phyloP scores from a whole-genome alignment of 2,329 filamentous ascomycete genomes.

The Rhynchosporium agropyri region DNA sequence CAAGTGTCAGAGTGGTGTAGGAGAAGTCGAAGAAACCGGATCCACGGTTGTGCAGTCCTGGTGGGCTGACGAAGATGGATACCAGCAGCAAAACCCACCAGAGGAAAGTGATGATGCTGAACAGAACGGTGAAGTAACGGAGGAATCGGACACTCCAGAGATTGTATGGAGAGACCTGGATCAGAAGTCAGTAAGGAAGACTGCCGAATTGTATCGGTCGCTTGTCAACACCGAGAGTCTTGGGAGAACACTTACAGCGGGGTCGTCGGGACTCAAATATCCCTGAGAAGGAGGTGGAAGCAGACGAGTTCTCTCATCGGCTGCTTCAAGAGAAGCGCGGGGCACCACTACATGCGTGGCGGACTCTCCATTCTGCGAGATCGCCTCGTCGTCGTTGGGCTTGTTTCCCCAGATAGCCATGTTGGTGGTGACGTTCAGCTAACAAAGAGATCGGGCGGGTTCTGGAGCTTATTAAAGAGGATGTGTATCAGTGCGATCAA shows the following conservation, averaged over 20 bases:
- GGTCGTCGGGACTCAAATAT: slow-evolving; percentile 78
- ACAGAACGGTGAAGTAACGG: slow-evolving; percentile 75
- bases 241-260: slow-evolving; percentile 62
- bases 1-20: slow-evolving; percentile 77
- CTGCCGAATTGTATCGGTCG: neutral
- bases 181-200: slow-evolving; percentile 28
- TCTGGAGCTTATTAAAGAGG: neutral
- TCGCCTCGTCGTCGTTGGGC: slow-evolving; percentile 44
- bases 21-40: slow-evolving; percentile 91
- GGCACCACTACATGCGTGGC: slow-evolving; percentile 31
- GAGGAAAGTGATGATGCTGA: slow-evolving; percentile 74
- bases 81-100: slow-evolving; percentile 95
- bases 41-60: slow-evolving; percentile 80
- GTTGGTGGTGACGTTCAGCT: slow-evolving; percentile 21
- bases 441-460: neutral
- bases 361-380: slow-evolving; percentile 25
- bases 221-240: neutral
- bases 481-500: neutral
- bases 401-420: slow-evolving; percentile 60
- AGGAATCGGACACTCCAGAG: slow-evolving; percentile 86
- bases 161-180: slow-evolving; percentile 80
- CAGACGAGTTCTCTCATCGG: slow-evolving; percentile 57
- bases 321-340: slow-evolving; percentile 45
- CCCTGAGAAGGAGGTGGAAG: slow-evolving; percentile 41
- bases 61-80: slow-evolving; percentile 86